Conservation (phyloP, 495 filamentous ascomycete species). For the Hyaloscypha bicolor region DNA sequence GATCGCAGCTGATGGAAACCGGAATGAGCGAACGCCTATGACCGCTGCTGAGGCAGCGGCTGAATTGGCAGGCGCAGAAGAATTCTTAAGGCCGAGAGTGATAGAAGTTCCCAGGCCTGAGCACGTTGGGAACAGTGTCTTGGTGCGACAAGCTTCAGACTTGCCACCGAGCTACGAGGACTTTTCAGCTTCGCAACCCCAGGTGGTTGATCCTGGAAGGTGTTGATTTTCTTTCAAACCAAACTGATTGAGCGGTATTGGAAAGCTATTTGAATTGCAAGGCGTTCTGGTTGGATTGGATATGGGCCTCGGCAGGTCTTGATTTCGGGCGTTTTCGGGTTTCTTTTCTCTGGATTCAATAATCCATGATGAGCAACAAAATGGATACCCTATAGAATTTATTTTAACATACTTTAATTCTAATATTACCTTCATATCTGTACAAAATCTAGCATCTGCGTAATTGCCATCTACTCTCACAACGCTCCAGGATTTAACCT, state of each 20-base stretch:
- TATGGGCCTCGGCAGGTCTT: background rate
- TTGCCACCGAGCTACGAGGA: constrained; percentile 30
- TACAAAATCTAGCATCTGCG: background rate
- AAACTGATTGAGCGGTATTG: background rate
- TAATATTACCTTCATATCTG: background rate
- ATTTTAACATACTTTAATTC: background rate
- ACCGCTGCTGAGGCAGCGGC: constrained; percentile 24
- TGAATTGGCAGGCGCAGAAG: constrained; percentile 44
- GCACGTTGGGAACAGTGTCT: constrained; percentile 28
- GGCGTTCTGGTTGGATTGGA: constrained; percentile 15
- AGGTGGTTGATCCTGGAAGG: constrained; percentile 17
- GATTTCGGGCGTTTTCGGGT: background rate
- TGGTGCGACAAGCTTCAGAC: constrained; percentile 3
- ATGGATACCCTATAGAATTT: background rate
- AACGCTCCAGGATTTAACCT: background rate
- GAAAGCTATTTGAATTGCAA: constrained; percentile 15
- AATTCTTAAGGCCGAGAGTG: constrained; percentile 48
- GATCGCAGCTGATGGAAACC: constrained; percentile 51
- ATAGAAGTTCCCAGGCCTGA: constrained; percentile 37
- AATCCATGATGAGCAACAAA: background rate
- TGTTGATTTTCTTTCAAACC: constrained; percentile 1
- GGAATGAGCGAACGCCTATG: background rate
- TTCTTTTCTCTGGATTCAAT: background rate
- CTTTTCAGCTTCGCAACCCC: constrained; percentile 10
- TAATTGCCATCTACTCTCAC: no score